phyloP scores from a whole-genome alignment of 371 early-diverging fungal species.

The Parasitella parasitica region DNA sequence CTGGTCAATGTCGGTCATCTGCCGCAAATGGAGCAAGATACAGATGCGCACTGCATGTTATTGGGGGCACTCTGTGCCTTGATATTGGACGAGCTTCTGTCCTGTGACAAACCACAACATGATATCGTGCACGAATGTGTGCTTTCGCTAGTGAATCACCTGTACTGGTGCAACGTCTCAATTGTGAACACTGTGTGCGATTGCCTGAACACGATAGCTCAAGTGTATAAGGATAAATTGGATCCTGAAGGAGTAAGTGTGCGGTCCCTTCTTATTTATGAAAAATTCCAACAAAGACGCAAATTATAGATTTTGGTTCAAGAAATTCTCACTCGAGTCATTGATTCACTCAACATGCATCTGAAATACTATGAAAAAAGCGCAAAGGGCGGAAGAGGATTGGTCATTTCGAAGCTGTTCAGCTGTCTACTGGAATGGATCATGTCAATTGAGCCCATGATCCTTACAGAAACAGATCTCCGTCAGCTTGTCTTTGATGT shows the following conservation, averaged over 20 bases:
- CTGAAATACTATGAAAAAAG: slow-evolving; percentile 56
- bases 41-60: slow-evolving; percentile 58
- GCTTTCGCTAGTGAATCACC: slow-evolving; percentile 61
- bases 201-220: slow-evolving; percentile 66
- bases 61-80: slow-evolving; percentile 52
- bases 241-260: slow-evolving; percentile 61
- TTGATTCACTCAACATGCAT: slow-evolving; percentile 72
- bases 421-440: slow-evolving; percentile 78
- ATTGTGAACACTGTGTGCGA: slow-evolving; percentile 68
- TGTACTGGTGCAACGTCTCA: slow-evolving; percentile 62
- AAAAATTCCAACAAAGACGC: not conserved
- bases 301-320: slow-evolving; percentile 54
- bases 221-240: slow-evolving; percentile 52
- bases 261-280: not conserved
- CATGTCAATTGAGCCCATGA: slow-evolving; percentile 62
- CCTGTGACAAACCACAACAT: slow-evolving; percentile 34
- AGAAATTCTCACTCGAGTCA: slow-evolving; percentile 63
- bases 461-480: slow-evolving; percentile 65
- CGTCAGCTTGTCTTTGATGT: slow-evolving; percentile 72
- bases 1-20: slow-evolving; percentile 38
- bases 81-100: slow-evolving; percentile 57
- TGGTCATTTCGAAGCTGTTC: slow-evolving; percentile 66
- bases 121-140: slow-evolving; percentile 62
- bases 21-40: slow-evolving; percentile 30
- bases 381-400: slow-evolving; percentile 43